Evolutionary conservation across 2,329 filamentous ascomycete species (phyloP).

Genomic region (Neurospora sp.): DNA sequence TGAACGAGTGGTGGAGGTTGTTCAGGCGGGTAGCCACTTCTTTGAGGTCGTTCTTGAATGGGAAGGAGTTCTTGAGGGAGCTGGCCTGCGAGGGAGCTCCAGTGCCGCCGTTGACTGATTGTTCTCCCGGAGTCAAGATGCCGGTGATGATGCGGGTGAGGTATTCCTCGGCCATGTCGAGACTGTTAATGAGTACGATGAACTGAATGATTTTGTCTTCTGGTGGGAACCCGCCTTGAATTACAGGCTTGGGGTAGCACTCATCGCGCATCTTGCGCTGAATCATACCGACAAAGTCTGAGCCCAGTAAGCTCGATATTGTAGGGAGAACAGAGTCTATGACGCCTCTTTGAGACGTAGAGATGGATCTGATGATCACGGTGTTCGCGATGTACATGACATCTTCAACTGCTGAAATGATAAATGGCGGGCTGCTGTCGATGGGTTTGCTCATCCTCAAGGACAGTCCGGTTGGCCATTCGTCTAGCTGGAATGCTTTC

Average conservation of each 20-base stretch:
- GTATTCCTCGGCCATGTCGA: slow-evolving; percentile 89
- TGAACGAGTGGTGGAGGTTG: slow-evolving; percentile 61
- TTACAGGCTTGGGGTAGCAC: slow-evolving; percentile 70
- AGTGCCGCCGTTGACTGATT: slow-evolving; percentile 24
- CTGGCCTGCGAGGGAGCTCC: slow-evolving; percentile 26
- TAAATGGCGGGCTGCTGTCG: slow-evolving; percentile 73
- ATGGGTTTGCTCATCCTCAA: slow-evolving; percentile 64
- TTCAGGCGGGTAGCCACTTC: slow-evolving; percentile 61
- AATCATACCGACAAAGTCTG: slow-evolving; percentile 93
- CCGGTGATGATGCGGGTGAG: slow-evolving; percentile 73
- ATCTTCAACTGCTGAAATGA: slow-evolving; percentile 92
- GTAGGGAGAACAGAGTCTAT: slow-evolving; percentile 70
- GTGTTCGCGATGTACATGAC: slow-evolving; percentile 99
- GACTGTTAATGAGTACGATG: slow-evolving; percentile 87
- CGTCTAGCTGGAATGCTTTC: slow-evolving; percentile 94
- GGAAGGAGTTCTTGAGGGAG: slow-evolving; percentile 58
- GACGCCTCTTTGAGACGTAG: slow-evolving; percentile 74
- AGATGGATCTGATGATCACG: slow-evolving; percentile 75
- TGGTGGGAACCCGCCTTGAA: slow-evolving; percentile 73
- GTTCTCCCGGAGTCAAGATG: slow-evolving; percentile 42
- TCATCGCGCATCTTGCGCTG: slow-evolving; percentile 97
- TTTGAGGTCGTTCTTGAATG: slow-evolving; percentile 65
- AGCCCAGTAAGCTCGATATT: slow-evolving; percentile 68
- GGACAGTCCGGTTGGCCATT: slow-evolving; percentile 70
- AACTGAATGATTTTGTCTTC: slow-evolving; percentile 86